A percentile compares a stretch with the other conserved stretches of the same genome.
These are phyloP conservation scores for Erysimum pusillum DNA, from an alignment of 441 rosid species.

Conservation along the genomic window DNA sequence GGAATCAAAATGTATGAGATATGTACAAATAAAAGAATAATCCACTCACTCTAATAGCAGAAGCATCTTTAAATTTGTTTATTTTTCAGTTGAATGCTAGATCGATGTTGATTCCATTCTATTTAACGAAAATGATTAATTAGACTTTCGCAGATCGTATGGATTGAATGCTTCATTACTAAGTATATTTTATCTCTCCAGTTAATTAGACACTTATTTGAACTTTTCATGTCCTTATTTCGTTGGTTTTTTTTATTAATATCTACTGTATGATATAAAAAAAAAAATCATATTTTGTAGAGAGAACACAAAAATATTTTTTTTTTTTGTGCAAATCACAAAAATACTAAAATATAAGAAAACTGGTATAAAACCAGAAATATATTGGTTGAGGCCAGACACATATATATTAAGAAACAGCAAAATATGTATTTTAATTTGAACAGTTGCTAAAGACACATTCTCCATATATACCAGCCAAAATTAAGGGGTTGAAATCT, in stretches of 20 bases:
- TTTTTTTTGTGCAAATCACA: no score
- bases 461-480: conserved; percentile 20
- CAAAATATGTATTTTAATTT: background rate
- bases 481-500: conserved; percentile 9
- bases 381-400: background rate
- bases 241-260: background rate
- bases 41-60: background rate
- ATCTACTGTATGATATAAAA: background rate
- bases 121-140: background rate
- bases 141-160: background rate
- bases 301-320: background rate
- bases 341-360: background rate
- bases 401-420: background rate
- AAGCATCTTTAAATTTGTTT: background rate
- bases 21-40: background rate
- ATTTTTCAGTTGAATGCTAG: background rate
- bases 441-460: background rate
- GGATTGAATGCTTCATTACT: background rate
- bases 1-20: background rate
- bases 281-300: background rate
- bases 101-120: background rate
- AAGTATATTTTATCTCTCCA: background rate
- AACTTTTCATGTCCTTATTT: background rate
- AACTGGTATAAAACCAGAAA: background rate
- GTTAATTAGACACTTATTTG: background rate